Evolutionary conservation across 352 stramenopile genomes (phyloP).

Genomic region (Phytopythium oedochilum): DNA sequence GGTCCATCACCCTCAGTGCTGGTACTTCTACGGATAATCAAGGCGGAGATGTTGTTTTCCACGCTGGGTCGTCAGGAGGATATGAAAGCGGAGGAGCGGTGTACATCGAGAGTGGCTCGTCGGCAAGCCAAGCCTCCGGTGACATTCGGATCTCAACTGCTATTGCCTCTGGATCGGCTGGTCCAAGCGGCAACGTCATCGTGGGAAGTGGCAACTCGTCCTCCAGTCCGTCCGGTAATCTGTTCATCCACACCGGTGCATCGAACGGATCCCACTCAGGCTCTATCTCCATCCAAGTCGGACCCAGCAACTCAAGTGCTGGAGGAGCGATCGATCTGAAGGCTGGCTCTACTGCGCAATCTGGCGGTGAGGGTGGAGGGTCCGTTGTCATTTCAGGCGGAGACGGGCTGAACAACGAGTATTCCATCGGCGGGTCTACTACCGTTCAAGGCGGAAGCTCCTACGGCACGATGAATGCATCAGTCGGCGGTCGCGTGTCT

Average conservation of each 20-base stretch:
- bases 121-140: constrained; percentile 36
- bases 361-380: constrained; percentile 24
- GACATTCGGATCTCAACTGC: constrained; percentile 34
- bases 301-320: constrained; percentile 16
- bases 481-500: constrained; percentile 30
- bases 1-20: constrained; percentile 21
- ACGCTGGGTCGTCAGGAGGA: constrained; percentile 28
- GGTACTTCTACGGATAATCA: constrained; percentile 26
- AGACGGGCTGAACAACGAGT: constrained; percentile 16
- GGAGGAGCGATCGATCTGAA: constrained; percentile 20
- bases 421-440: constrained; percentile 40
- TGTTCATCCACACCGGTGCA: constrained; percentile 38
- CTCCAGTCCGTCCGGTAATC: constrained; percentile 26
- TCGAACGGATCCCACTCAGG: constrained; percentile 31
- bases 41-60: constrained; percentile 30
- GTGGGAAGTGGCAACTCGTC: constrained; percentile 46
- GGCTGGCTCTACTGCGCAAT: constrained; percentile 28
- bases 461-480: constrained; percentile 24
- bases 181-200: constrained; percentile 43
- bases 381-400: constrained; percentile 17
- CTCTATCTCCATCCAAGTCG: constrained; percentile 36
- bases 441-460: constrained; percentile 37
- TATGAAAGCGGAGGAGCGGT: constrained; percentile 38
- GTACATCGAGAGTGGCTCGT: constrained; percentile 33
- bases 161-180: constrained; percentile 19